Conservation (phyloP, 345 rosid species). For the Lenwebbia sp. region DNA sequence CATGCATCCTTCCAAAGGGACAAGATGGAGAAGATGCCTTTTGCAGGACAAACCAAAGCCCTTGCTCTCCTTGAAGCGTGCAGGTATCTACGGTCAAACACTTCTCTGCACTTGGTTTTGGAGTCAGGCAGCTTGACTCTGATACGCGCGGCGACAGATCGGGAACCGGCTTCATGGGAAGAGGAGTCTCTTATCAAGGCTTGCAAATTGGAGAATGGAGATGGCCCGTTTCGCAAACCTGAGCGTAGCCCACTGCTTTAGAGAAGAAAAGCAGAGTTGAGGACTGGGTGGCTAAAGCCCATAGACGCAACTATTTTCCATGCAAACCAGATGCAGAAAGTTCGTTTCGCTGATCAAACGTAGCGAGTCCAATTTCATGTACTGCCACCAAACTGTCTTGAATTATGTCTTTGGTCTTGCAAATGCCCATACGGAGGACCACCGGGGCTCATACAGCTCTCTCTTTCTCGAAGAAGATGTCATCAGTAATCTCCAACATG, state of each 20-base stretch:
- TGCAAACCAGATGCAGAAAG: not conserved
- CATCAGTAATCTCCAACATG: slow-evolving; percentile 4
- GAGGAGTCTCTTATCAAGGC: too few species aligned
- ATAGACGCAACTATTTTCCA: not conserved
- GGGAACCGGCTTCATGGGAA: too few species aligned
- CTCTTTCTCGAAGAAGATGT: slow-evolving; percentile 1
- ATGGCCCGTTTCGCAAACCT: too few species aligned
- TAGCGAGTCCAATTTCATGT: slow-evolving; percentile 5
- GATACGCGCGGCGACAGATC: too few species aligned
- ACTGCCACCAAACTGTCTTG: not conserved
- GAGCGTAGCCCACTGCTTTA: too few species aligned
- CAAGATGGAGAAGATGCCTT: not conserved
- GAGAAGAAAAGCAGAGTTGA: too few species aligned
- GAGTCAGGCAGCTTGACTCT: too few species aligned
- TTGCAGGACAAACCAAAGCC: not conserved
- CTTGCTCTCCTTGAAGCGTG: too few species aligned
- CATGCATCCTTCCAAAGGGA: not conserved
- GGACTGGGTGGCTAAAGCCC: too few species aligned
- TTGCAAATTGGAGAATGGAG: too few species aligned
- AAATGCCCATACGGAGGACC: not conserved
- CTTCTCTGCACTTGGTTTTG: too few species aligned
- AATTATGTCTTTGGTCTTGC: not conserved
- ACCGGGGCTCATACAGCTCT: not conserved
- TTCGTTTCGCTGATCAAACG: not conserved
- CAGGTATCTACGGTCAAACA: too few species aligned